These are phyloP conservation scores for Salix arbutifolia DNA, from an alignment of 345 rosid species.

Conservation along the genomic window DNA sequence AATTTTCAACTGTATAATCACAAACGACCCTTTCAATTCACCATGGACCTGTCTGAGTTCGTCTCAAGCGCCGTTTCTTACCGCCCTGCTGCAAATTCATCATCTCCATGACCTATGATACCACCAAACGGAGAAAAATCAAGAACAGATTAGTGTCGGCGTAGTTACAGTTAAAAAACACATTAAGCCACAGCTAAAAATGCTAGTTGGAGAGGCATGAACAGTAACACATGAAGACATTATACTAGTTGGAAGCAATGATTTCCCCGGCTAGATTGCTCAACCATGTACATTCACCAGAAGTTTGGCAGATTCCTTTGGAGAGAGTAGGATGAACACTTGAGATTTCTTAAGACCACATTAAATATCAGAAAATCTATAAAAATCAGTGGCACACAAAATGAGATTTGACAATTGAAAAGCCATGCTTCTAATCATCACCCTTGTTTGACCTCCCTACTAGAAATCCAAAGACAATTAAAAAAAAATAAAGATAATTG, in stretches of 20 bases:
- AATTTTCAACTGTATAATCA: slow-evolving; percentile 23
- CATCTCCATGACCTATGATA: slow-evolving; percentile 59
- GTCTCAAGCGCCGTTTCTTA: slow-evolving; percentile 65
- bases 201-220: not conserved
- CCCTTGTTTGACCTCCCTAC: not conserved
- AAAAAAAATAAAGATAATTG: too few relatives aligned
- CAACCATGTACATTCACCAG: not conserved
- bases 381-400: too few relatives aligned
- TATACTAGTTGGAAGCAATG: not conserved
- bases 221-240: not conserved
- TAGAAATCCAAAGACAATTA: too few relatives aligned
- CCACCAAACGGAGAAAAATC: not conserved
- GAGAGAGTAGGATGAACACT: too few relatives aligned
- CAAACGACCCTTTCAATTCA: slow-evolving; percentile 30
- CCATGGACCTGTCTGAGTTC: slow-evolving; percentile 93
- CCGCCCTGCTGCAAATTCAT: slow-evolving; percentile 45
- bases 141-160: not conserved
- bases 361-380: too few relatives aligned
- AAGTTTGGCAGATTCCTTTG: too few relatives aligned
- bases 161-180: not conserved
- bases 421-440: not conserved
- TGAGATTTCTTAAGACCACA: too few relatives aligned
- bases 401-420: too few relatives aligned
- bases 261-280: not conserved
- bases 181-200: not conserved